Percentiles rank a stretch among this genome's conserved stretches.
Conservation (phyloP, 2,329 filamentous ascomycete genomes). For the Alternaria postmessia region DNA sequence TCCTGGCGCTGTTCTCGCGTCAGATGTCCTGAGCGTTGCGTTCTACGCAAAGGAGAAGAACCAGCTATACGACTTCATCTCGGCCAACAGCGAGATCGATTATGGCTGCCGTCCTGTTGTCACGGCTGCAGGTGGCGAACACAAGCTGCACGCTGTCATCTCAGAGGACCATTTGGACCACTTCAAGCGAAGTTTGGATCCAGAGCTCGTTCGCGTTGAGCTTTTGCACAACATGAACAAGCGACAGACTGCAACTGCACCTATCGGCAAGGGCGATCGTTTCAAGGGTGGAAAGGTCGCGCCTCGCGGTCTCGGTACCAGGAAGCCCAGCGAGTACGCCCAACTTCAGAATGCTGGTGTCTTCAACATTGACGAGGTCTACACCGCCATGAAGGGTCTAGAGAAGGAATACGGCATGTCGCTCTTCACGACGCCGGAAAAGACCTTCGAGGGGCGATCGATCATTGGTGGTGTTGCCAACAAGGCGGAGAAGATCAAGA, state of each 20-base stretch:
- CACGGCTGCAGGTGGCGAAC: slow-evolving; percentile 34
- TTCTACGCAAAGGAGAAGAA: slow-evolving; percentile 43
- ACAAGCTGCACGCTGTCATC: slow-evolving; percentile 45
- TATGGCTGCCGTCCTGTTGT: slow-evolving; percentile 47
- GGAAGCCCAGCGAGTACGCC: slow-evolving; percentile 40
- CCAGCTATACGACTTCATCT: slow-evolving; percentile 39
- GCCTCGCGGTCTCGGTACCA: slow-evolving; percentile 54
- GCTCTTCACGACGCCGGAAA: slow-evolving; percentile 54
- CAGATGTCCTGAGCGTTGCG: slow-evolving; percentile 39
- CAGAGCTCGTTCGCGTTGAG: slow-evolving; percentile 33
- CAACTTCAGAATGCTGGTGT: slow-evolving; percentile 50
- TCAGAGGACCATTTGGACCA: slow-evolving; percentile 32
- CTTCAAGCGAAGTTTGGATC: slow-evolving; percentile 35
- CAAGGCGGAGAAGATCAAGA: slow-evolving; percentile 55
- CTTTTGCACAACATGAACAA: slow-evolving; percentile 38
- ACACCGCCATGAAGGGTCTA: slow-evolving; percentile 56
- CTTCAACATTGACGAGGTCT: slow-evolving; percentile 57
- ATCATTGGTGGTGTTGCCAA: slow-evolving; percentile 53
- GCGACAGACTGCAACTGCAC: slow-evolving; percentile 37
- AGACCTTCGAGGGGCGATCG: slow-evolving; percentile 53
- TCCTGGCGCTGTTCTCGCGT: slow-evolving; percentile 35
- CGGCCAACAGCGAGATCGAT: slow-evolving; percentile 40
- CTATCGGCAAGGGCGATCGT: slow-evolving; percentile 52
- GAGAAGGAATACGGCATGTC: slow-evolving; percentile 54
- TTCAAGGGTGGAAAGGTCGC: slow-evolving; percentile 54